Evolutionary conservation across 2,329 filamentous ascomycete genomes (phyloP), one percentile per base, ranked within the genome.

Genomic region (Pyricularia sp.): DNA sequence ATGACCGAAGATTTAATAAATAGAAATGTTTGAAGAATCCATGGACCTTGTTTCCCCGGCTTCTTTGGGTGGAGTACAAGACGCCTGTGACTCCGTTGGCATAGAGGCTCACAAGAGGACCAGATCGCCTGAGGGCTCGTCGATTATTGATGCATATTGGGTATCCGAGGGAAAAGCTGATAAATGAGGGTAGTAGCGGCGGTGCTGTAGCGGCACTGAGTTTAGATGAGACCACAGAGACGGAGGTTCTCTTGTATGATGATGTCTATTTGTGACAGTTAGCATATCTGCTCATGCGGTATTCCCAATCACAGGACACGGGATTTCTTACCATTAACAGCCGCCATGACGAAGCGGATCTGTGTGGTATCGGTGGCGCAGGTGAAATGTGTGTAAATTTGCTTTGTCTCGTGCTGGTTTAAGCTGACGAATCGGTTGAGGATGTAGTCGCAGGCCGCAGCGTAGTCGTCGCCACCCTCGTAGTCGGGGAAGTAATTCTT

Each of bases 191-290:
- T 23, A 4, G 65, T 58, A 55, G 64, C 63, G 3, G n/a, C 6
- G 64, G 33, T 20, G 42, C 14, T 63, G 17, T 20, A 64, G 26
- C 20, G 42, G 33, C 25, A 20, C 25, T 59, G 59, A 30, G 23
- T 63, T 69, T 72, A 74, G 65, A 74, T 73, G 42, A 74, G 71
- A 68, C 73, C 73, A 66, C 73, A 74, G 30, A 73, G 71, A 36
- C 95, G 91, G 73, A 99, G 89, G 83, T 99, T 99, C 83, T 98
- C 95, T 85, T 99, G 95, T 80, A 99, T 99, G 83, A 99, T 99
- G 80, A 99, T 99, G 83, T 99, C 95, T 97, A 73, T 2, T 67
- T 28, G 1, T 65, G 6, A 31, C 11, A 11, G 76, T 90, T 81
- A 89, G 83, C 69, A 36, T 55, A 3, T 64, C n/a, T 36, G 66